Percentiles rank a stretch among this genome's conserved stretches.
phyloP scores from a whole-genome alignment of 768 basidiomycete genomes.

The Russula vinacea region DNA sequence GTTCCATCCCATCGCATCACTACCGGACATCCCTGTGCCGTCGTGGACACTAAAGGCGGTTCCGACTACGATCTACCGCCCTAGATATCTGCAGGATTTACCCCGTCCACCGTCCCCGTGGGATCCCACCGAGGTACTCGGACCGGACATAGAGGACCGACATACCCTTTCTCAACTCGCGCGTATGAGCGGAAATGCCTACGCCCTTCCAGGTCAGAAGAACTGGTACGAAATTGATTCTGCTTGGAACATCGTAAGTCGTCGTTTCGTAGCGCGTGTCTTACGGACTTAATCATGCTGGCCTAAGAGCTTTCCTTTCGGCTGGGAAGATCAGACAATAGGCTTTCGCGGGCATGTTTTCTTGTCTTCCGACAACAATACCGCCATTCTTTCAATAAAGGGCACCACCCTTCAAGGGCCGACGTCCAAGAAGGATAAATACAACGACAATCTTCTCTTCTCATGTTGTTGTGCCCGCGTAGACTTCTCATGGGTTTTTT shows the following conservation, averaged over 20 bases:
- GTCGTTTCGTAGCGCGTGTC: not conserved
- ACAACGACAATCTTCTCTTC: slow-evolving; percentile 85
- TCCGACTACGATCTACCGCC: slow-evolving; percentile 59
- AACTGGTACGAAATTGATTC: slow-evolving; percentile 82
- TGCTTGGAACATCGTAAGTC: slow-evolving; percentile 58
- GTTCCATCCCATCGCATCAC: slow-evolving; percentile 11
- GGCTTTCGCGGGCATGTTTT: slow-evolving; percentile 93
- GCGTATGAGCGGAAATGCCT: slow-evolving; percentile 87
- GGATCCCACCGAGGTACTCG: slow-evolving; percentile 62
- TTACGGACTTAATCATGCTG: not conserved
- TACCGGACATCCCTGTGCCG: slow-evolving; percentile 6
- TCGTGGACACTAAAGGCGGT: slow-evolving; percentile 42
- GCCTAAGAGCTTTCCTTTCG: slow-evolving; percentile 71
- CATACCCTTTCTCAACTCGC: slow-evolving; percentile 82
- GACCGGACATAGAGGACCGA: slow-evolving; percentile 74
- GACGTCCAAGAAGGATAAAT: slow-evolving; percentile 88
- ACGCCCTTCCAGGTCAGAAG: slow-evolving; percentile 62
- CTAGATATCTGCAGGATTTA: slow-evolving; percentile 49
- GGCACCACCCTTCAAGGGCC: slow-evolving; percentile 82
- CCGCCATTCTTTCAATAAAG: slow-evolving; percentile 86
- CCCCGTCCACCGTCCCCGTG: slow-evolving; percentile 63
- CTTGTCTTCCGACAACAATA: slow-evolving; percentile 70
- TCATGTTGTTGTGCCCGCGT: slow-evolving; percentile 94
- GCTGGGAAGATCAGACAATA: slow-evolving; percentile 63
- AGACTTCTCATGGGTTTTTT: slow-evolving; percentile 81